phyloP scores from a whole-genome alignment of 352 stramenopile species.

The Peronospora destructor region DNA sequence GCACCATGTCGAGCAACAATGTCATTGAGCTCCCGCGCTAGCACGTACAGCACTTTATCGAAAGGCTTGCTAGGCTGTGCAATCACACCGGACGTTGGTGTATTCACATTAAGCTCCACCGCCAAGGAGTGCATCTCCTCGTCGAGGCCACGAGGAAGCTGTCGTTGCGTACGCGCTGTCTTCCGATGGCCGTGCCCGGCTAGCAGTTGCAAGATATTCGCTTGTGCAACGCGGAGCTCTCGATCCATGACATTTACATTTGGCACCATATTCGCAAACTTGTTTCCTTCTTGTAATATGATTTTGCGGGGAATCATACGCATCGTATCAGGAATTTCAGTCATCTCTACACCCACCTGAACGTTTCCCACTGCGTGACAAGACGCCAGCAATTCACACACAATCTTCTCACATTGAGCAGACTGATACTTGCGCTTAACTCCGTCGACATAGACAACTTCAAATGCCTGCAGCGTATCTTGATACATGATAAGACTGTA shows the following conservation, averaged over 20 bases:
- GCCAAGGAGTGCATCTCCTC: conserved; percentile 70
- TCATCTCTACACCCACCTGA: conserved; percentile 55
- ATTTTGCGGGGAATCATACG: conserved; percentile 72
- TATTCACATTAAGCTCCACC: conserved; percentile 76
- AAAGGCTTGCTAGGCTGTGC: conserved; percentile 71
- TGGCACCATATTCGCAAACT: conserved; percentile 28
- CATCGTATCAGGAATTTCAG: conserved; percentile 41
- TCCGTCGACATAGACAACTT: conserved; percentile 70
- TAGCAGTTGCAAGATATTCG: conserved; percentile 55
- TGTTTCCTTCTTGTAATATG: conserved; percentile 58
- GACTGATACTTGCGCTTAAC: conserved; percentile 65
- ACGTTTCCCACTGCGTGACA: conserved; percentile 68
- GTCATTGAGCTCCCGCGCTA: conserved; percentile 66
- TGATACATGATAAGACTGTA: conserved; percentile 65
- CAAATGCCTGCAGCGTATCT: conserved; percentile 55
- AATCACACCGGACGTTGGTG: conserved; percentile 59
- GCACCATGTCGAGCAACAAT: conserved; percentile 52
- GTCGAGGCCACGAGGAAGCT: conserved; percentile 57
- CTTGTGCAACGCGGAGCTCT: conserved; percentile 61
- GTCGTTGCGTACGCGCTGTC: conserved; percentile 50
- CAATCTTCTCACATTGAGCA: conserved; percentile 60
- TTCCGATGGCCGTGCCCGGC: conserved; percentile 54
- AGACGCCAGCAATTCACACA: conserved; percentile 65
- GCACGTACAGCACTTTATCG: conserved; percentile 58
- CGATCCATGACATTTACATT: conserved; percentile 56